Conservation (phyloP, 768 basidiomycete genomes). For the Suillus plorans region DNA sequence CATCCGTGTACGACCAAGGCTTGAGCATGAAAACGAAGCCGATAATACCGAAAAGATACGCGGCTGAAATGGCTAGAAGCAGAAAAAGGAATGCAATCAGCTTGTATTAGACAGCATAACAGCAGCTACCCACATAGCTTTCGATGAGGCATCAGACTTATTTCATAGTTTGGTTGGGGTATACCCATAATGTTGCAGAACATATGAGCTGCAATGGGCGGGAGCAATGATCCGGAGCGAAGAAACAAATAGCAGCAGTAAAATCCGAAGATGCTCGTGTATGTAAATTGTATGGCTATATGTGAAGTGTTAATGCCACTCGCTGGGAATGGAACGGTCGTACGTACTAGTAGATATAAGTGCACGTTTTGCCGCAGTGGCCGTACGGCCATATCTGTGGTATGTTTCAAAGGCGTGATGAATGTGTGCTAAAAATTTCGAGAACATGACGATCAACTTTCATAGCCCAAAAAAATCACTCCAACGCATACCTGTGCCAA, state of each 20-base stretch:
- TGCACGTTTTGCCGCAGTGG: conserved; percentile 63
- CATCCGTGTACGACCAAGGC: conserved; percentile 46
- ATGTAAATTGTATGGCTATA: conserved; percentile 81
- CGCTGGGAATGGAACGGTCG: background rate
- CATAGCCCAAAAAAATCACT: background rate
- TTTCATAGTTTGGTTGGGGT: conserved; percentile 63
- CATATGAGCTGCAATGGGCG: conserved; percentile 76
- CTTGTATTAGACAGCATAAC: conserved; percentile 6
- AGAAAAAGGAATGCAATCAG: conserved; percentile 12
- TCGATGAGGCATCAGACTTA: conserved; percentile 49
- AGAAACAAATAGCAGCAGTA: conserved; percentile 85
- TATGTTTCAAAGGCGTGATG: conserved; percentile 93
- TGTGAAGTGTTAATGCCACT: background rate
- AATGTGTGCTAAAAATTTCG: conserved; percentile 63
- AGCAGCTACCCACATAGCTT: conserved; percentile 46
- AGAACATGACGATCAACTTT: conserved; percentile 1
- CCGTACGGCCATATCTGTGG: conserved; percentile 68
- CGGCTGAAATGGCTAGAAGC: conserved; percentile 47
- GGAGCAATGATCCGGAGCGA: conserved; percentile 78
- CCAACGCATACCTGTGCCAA: conserved; percentile 72
- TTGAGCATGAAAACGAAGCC: conserved; percentile 54
- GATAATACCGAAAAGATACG: conserved; percentile 60
- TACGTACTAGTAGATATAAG: conserved; percentile 51
- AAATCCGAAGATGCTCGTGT: conserved; percentile 93
- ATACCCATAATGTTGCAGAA: conserved; percentile 97